A percentile compares a stretch with the other conserved stretches of the same genome.
phyloP scores from a whole-genome alignment of 2,329 filamentous ascomycete species.

The Colletotrichum zoysiae region DNA sequence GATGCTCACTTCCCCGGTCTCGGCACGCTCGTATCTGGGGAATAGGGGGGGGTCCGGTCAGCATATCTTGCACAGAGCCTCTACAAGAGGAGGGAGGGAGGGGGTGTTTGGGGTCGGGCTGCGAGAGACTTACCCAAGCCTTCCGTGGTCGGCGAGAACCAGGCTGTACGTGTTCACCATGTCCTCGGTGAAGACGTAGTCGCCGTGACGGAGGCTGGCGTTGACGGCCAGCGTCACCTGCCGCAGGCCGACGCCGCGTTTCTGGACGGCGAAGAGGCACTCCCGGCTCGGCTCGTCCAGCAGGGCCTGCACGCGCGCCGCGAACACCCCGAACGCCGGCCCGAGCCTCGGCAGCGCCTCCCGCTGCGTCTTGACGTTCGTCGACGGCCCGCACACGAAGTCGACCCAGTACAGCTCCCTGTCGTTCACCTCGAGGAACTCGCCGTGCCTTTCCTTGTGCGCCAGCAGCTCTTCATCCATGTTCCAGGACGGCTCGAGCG shows the following conservation, averaged over 20 bases:
- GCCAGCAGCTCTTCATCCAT: conserved; percentile 20
- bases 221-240: conserved; percentile 21
- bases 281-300: conserved; percentile 47
- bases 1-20: conserved; percentile 44
- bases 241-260: background rate
- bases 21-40: conserved; percentile 13
- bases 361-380: conserved; percentile 45
- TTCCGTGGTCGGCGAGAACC: conserved; percentile 45
- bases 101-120: background rate
- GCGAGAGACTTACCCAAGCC: conserved; percentile 42
- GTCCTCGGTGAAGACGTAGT: conserved; percentile 32
- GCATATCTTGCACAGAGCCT: too few relatives aligned
- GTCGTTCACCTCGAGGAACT: conserved; percentile 12
- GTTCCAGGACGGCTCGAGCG: conserved; percentile 18
- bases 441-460: conserved; percentile 2
- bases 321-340: conserved; percentile 49
- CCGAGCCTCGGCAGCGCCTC: conserved; percentile 30
- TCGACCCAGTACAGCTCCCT: conserved; percentile 35
- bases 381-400: conserved; percentile 38
- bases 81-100: too few relatives aligned
- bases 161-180: conserved; percentile 48
- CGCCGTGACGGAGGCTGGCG: conserved; percentile 5
- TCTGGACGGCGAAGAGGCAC: conserved; percentile 44
- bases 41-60: background rate
- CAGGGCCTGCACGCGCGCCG: conserved; percentile 48